Base-by-base conservation (phyloP, 140 eudicot species). In the Anethum foeniculum region DNA sequence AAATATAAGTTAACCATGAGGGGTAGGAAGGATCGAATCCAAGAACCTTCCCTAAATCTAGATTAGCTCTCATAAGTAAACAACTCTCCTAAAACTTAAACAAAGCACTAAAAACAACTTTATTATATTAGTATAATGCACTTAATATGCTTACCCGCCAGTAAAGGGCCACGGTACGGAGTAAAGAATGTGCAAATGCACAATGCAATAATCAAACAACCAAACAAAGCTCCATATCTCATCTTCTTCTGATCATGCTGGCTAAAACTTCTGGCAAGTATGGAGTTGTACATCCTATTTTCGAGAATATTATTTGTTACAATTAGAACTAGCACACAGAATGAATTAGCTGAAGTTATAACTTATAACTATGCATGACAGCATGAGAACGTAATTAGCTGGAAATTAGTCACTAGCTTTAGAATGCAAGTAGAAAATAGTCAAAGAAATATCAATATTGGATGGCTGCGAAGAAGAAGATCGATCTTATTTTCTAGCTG, bases 241-340 rank as follows among this genome's bases (percentile, higher is more conserved):
- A 93, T 65, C 80, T 84, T 85, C 65, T 77, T 85, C 65, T 77
- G 88, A 51, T 92, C 97, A 18, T 80, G 79, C 7, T 81, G 79
- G 51, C 89, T 88, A 39, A 93, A 93, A 79, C 97, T 91, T 62
- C 90, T 88, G 4, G 86, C 85, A 5, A 93, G 81, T 5, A 92
- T 87, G 71, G 91, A 83, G 49, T 87, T 88, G 41, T 88, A 87
- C 85, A 83, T 85, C 86, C 54, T 85, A 82, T 76, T 82, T 38
- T 73, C 60, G 28, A 43, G 36, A 30, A 28, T 9, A 4, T 10
- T 9, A 27, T 7, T 64, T 12, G 65, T 41, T 80, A 44, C 21
- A 23, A 0, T 0, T 1, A 5, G 3, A 46, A 32, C 21, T 11
- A 4, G 39, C 4, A 4, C 32, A 13, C 8, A 56, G 62, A 38